phyloP scores from a whole-genome alignment of 1,284 basidiomycete genomes.

The Neotropicomus parvogracilis region DNA sequence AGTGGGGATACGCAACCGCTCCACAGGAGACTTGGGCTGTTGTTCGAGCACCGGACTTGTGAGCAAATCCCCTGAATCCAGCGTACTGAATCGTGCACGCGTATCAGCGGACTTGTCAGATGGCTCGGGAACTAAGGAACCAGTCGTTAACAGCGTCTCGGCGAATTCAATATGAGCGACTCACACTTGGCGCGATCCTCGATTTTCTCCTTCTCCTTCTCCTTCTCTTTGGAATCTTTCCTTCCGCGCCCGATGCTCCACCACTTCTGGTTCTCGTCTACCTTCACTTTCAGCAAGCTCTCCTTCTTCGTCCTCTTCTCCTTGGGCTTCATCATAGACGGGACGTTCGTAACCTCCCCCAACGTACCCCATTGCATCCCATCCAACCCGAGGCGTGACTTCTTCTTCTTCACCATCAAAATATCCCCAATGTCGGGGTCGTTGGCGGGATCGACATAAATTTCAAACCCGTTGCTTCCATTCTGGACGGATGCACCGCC shows the following conservation, averaged over 20 bases:
- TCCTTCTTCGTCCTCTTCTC: slow-evolving; percentile 33
- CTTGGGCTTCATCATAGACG: slow-evolving; percentile 28
- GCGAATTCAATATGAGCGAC: slow-evolving; percentile 12
- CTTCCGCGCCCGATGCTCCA: slow-evolving; percentile 72
- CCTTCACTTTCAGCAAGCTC: slow-evolving; percentile 37
- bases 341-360: slow-evolving; percentile 61
- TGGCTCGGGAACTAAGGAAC: slow-evolving; percentile 47
- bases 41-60: slow-evolving; percentile 11
- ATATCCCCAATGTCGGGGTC: slow-evolving; percentile 68
- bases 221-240: slow-evolving; percentile 61
- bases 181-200: slow-evolving; percentile 43
- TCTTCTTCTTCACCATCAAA: slow-evolving; percentile 75
- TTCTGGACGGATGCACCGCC: slow-evolving; percentile 42
- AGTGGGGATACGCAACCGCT: slow-evolving; percentile 16
- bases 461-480: slow-evolving; percentile 58
- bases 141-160: slow-evolving; percentile 14
- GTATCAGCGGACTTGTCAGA: slow-evolving; percentile 26
- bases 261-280: slow-evolving; percentile 66
- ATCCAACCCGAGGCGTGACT: slow-evolving; percentile 59
- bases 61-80: slow-evolving; percentile 58
- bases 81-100: slow-evolving; percentile 58
- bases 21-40: slow-evolving; percentile 10
- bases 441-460: slow-evolving; percentile 64
- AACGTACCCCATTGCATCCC: slow-evolving; percentile 59
- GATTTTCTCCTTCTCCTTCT: slow-evolving; percentile 40